phyloP scores from a whole-genome alignment of 495 filamentous ascomycete genomes.

The Neurospora sublineolata region DNA sequence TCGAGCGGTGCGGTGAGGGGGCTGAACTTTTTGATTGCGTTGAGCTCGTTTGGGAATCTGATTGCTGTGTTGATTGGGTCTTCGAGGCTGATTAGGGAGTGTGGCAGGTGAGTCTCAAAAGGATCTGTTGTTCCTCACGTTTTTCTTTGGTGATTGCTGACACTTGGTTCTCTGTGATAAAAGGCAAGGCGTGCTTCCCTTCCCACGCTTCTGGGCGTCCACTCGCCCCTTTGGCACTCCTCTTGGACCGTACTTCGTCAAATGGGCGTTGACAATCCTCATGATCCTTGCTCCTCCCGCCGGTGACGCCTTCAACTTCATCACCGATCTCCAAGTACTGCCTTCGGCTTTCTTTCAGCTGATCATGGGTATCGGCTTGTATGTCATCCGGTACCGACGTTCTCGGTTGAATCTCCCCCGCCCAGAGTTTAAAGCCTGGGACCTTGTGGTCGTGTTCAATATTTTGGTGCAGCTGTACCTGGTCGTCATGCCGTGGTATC shows the following conservation, averaged over 20 bases:
- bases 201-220: conserved; percentile 50
- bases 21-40: conserved; percentile 48
- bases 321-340: conserved; percentile 44
- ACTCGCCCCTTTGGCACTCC: conserved; percentile 54
- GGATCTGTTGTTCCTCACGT: neutral
- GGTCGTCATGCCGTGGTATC: conserved; percentile 55
- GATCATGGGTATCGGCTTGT: conserved; percentile 41
- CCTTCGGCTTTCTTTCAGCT: conserved; percentile 44
- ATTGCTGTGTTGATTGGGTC: conserved; percentile 46
- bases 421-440: conserved; percentile 44
- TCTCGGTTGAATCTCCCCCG: conserved; percentile 31
- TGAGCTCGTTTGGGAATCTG: conserved; percentile 55
- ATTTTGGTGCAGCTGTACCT: conserved; percentile 45
- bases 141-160: neutral
- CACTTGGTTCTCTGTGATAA: neutral
- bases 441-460: conserved; percentile 40
- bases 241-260: conserved; percentile 45
- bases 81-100: conserved; percentile 50
- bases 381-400: conserved; percentile 40
- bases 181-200: conserved; percentile 57
- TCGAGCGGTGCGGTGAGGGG: conserved; percentile 35
- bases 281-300: conserved; percentile 58
- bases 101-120: conserved; percentile 30
- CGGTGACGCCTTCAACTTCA: conserved; percentile 58
- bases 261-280: conserved; percentile 47